A percentile compares a stretch with the other conserved stretches of the same genome.
Evolutionary conservation across 345 rosid species (phyloP).

Genomic region (Aquilaria yunnanensis): DNA sequence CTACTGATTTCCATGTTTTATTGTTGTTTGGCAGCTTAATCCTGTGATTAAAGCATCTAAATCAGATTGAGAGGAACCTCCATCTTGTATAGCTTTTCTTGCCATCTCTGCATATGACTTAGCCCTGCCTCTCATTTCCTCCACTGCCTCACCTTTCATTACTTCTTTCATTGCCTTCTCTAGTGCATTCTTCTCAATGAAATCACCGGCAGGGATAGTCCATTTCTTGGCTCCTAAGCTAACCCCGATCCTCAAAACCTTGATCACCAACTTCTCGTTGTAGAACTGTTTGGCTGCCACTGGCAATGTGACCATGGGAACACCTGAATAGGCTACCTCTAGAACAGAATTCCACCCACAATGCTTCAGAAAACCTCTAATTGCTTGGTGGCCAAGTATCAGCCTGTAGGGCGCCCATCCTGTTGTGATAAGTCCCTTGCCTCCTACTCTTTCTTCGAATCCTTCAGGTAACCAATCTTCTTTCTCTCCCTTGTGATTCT

Average conservation of each 20-base stretch:
- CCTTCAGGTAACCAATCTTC: conserved; percentile 20
- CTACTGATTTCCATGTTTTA: no score
- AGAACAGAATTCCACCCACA: conserved; percentile 57
- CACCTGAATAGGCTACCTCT: conserved; percentile 38
- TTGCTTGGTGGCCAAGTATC: conserved; percentile 45
- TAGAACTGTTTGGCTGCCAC: conserved; percentile 39
- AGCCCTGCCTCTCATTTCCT: conserved; percentile 24
- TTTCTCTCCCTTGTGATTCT: neutral
- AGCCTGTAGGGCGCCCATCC: conserved; percentile 65
- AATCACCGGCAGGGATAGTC: conserved; percentile 15
- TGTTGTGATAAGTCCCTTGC: conserved; percentile 35
- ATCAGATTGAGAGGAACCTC: conserved; percentile 28
- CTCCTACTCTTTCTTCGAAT: conserved; percentile 27
- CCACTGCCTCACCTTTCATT: conserved; percentile 25
- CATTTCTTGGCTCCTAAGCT: conserved; percentile 29
- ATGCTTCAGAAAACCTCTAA: conserved; percentile 50
- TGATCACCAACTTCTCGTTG: conserved; percentile 42
- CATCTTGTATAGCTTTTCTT: conserved; percentile 24
- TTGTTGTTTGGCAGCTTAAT: neutral
- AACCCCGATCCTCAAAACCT: conserved; percentile 33
- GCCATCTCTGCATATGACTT: conserved; percentile 17
- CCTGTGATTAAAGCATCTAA: conserved; percentile 23
- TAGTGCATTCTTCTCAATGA: conserved; percentile 30
- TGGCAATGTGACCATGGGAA: conserved; percentile 54
- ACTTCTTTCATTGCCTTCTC: conserved; percentile 33